These are phyloP conservation scores for Quercus tomentella DNA, from an alignment of 331 rosid species.

Conservation along the genomic window DNA sequence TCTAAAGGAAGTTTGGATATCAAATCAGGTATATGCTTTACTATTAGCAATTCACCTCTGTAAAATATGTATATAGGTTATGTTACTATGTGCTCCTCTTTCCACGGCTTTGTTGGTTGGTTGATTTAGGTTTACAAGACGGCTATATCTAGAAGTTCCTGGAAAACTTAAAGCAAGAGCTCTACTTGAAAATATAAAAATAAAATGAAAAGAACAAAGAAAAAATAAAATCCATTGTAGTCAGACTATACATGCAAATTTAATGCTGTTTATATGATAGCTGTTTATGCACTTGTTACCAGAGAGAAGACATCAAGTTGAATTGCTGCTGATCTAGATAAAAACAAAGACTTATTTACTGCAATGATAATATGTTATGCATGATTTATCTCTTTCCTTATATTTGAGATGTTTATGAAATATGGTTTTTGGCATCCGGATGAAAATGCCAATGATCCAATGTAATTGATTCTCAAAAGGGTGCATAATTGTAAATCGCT, in stretches of 20 bases:
- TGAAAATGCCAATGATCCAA: neutral
- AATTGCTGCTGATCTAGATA: neutral
- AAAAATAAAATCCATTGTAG: neutral
- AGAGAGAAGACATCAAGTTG: neutral
- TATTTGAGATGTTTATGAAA: neutral
- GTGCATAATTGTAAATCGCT: neutral
- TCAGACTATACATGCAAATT: neutral
- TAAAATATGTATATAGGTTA: neutral
- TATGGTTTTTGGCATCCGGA: neutral
- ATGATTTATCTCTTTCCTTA: neutral
- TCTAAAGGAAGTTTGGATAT: conserved; percentile 96
- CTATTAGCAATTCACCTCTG: conserved; percentile 1
- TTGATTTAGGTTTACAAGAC: neutral
- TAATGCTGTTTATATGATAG: neutral
- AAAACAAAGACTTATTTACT: neutral
- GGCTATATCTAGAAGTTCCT: neutral
- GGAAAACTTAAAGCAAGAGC: neutral
- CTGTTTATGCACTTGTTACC: neutral
- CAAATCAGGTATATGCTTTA: conserved; percentile 64
- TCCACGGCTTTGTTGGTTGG: neutral
- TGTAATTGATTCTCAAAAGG: too few species aligned
- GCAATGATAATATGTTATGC: neutral
- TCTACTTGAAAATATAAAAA: neutral
- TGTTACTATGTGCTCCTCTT: neutral
- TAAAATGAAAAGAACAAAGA: neutral